Evolutionary conservation across 2,329 filamentous ascomycete genomes (phyloP).

Genomic region (Penicillium vulpinum): DNA sequence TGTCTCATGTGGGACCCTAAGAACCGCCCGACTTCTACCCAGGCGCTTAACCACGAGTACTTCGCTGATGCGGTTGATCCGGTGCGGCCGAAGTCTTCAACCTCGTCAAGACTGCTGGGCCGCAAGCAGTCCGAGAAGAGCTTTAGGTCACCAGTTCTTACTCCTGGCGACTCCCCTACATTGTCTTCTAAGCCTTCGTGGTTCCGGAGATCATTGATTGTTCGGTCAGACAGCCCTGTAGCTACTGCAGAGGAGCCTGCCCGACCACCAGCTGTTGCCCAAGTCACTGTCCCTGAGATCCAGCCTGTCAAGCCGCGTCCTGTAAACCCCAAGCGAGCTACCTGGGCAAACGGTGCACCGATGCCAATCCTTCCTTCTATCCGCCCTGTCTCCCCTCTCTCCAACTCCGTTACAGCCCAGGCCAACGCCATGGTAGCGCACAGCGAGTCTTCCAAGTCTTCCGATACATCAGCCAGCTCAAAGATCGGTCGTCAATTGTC

Average conservation of each 20-base stretch:
- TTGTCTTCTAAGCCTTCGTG: constrained; percentile 85
- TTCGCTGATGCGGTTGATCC: constrained; percentile 92
- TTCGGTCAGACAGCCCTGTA: constrained; percentile 69
- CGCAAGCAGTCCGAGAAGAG: constrained; percentile 86
- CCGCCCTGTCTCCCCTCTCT: constrained; percentile 91
- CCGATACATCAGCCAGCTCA: constrained; percentile 56
- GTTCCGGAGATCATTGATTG: constrained; percentile 94
- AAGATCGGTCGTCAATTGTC: constrained; percentile 96
- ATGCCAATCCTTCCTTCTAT: constrained; percentile 97
- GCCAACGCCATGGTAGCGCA: constrained; percentile 66
- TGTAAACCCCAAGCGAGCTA: constrained; percentile 75
- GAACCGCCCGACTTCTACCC: constrained; percentile 82
- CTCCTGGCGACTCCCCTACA: constrained; percentile 58
- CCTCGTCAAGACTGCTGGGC: constrained; percentile 72
- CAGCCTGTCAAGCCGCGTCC: constrained; percentile 56
- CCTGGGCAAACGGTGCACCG: constrained; percentile 85
- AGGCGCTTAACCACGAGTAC: constrained; percentile 94
- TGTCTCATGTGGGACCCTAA: constrained; percentile 99
- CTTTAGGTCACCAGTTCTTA: constrained; percentile 62
- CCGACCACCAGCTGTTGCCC: constrained; percentile 47
- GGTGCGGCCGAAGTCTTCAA: constrained; percentile 83
- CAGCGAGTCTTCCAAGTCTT: constrained; percentile 47
- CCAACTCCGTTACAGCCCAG: constrained; percentile 87
- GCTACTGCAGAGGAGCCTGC: constrained; percentile 49
- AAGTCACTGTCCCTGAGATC: constrained; percentile 43